A percentile compares a stretch with the other conserved stretches of the same genome.
Evolutionary conservation across 2,329 filamentous ascomycete genomes (phyloP).

Genomic region (Cephalotrichum gorgonifer): DNA sequence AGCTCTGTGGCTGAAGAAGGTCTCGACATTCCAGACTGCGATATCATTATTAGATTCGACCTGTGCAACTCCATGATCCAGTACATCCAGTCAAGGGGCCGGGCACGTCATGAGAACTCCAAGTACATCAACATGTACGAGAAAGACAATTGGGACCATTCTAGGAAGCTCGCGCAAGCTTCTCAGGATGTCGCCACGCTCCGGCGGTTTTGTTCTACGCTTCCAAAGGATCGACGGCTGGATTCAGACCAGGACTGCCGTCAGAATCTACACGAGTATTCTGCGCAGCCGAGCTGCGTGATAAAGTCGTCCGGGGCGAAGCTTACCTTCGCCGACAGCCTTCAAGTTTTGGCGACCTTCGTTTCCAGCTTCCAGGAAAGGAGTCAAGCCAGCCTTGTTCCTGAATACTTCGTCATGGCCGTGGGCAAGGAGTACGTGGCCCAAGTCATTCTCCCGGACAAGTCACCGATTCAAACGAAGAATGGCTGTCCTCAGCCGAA

Average conservation of each 20-base stretch:
- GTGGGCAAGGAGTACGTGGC: slow-evolving; percentile 55
- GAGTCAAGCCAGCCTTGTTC: slow-evolving; percentile 20
- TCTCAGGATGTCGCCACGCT: slow-evolving; percentile 52
- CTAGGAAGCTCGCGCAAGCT: slow-evolving; percentile 45
- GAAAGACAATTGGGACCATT: slow-evolving; percentile 51
- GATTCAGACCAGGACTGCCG: slow-evolving; percentile 21
- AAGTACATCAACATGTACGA: slow-evolving; percentile 82
- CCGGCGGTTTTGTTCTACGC: slow-evolving; percentile 61
- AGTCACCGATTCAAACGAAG: slow-evolving; percentile 58
- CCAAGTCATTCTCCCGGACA: slow-evolving; percentile 68
- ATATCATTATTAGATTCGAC: slow-evolving; percentile 67
- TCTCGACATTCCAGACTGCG: slow-evolving; percentile 58
- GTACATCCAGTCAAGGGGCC: slow-evolving; percentile 85
- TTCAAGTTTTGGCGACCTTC: slow-evolving; percentile 64
- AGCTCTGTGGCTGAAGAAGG: slow-evolving; percentile 60
- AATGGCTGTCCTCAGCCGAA: slow-evolving; percentile 53
- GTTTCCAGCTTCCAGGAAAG: slow-evolving; percentile 46
- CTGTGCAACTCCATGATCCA: slow-evolving; percentile 84
- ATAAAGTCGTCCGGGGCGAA: slow-evolving; percentile 63
- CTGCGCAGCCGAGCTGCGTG: slow-evolving; percentile 39
- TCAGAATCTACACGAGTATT: not conserved
- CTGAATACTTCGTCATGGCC: slow-evolving; percentile 53
- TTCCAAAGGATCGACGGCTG: slow-evolving; percentile 58
- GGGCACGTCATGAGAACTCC: slow-evolving; percentile 69
- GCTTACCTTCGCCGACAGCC: slow-evolving; percentile 65